A percentile compares a stretch with the other conserved stretches of the same genome.
phyloP scores from a whole-genome alignment of 148 eudicot species.

The Cornus florida region DNA sequence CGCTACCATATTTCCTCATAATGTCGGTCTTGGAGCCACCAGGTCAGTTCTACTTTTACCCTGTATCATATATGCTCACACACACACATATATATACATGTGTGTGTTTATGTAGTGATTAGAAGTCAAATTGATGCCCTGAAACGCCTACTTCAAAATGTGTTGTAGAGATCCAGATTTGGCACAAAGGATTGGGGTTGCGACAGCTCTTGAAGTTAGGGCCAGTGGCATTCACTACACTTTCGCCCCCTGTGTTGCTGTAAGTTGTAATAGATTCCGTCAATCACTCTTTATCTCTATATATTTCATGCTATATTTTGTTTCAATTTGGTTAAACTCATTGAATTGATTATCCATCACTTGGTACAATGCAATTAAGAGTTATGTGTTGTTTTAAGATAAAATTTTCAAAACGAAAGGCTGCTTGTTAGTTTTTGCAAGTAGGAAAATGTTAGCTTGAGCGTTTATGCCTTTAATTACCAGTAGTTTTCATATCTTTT shows the following conservation, averaged over 20 bases:
- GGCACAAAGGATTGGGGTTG: slow-evolving; percentile 73
- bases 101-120: background rate
- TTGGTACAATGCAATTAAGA: background rate
- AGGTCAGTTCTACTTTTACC: slow-evolving; percentile 41
- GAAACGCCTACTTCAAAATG: background rate
- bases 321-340: background rate
- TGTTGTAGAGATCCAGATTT: slow-evolving; percentile 76
- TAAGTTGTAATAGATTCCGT: slow-evolving; percentile 32
- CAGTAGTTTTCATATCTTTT: background rate
- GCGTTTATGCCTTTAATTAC: background rate
- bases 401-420: no score
- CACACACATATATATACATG: no score
- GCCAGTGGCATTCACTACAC: slow-evolving; percentile 78
- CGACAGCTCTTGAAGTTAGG: slow-evolving; percentile 88
- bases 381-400: background rate
- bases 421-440: no score
- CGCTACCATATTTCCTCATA: slow-evolving; percentile 90
- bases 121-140: background rate
- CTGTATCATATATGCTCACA: background rate
- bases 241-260: slow-evolving; percentile 91
- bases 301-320: background rate
- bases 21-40: slow-evolving; percentile 92
- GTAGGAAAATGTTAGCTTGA: background rate
- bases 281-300: background rate
- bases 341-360: background rate